These are phyloP conservation scores for Alloascoidea hylecoeti DNA, from an alignment of 805 yeast genomes.

Conservation along the genomic window DNA sequence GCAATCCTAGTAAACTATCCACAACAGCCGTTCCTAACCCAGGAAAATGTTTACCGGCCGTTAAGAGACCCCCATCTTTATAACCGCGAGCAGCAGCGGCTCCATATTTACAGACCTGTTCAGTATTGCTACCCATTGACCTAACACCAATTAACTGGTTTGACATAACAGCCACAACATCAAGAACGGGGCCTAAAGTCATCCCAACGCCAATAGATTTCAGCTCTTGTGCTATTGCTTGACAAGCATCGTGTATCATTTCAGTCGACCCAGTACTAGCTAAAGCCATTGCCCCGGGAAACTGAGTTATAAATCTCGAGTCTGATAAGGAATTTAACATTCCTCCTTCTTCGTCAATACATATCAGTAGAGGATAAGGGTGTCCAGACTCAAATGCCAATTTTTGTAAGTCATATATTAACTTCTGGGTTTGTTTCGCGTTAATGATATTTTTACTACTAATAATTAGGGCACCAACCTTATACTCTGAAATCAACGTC, in stretches of 20 bases:
- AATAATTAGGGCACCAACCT: slow-evolving; percentile 36
- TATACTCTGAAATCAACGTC: slow-evolving; percentile 33
- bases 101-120: slow-evolving; percentile 41
- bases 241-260: slow-evolving; percentile 34
- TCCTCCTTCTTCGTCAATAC: slow-evolving; percentile 52
- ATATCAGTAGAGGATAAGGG: slow-evolving; percentile 37
- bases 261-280: slow-evolving; percentile 37
- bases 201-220: slow-evolving; percentile 40
- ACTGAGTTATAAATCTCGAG: slow-evolving; percentile 34
- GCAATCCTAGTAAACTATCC: slow-evolving; percentile 40
- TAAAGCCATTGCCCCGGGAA: slow-evolving; percentile 54
- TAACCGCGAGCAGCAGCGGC: slow-evolving; percentile 37
- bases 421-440: slow-evolving; percentile 31
- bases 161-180: slow-evolving; percentile 39
- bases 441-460: slow-evolving; percentile 34
- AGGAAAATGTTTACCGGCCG: slow-evolving; percentile 53
- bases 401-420: slow-evolving; percentile 37
- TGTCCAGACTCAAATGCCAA: slow-evolving; percentile 37
- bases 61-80: slow-evolving; percentile 34
- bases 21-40: slow-evolving; percentile 52
- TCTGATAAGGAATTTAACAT: slow-evolving; percentile 47
- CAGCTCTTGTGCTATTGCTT: slow-evolving; percentile 39
- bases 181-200: slow-evolving; percentile 47
- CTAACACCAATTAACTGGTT: slow-evolving; percentile 47
- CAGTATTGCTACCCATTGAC: slow-evolving; percentile 45